These are phyloP conservation scores for Euryodendron excelsum DNA, from an alignment of 148 eudicot genomes.

Conservation along the genomic window DNA sequence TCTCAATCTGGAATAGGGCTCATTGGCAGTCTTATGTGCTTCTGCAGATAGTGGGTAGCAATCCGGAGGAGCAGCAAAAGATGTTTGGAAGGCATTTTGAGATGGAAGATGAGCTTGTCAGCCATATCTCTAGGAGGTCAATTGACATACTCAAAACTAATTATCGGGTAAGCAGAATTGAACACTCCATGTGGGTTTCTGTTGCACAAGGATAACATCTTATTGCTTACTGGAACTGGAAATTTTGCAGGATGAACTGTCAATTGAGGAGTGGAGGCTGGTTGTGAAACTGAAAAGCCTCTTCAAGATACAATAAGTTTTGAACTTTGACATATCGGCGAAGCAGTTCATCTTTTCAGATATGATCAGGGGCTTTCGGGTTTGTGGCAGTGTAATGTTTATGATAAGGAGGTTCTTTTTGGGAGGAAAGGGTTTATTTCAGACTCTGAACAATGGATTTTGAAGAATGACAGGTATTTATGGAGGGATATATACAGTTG, in stretches of 20 bases:
- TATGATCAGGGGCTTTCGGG: neutral
- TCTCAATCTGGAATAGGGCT: neutral
- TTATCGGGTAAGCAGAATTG: constrained; percentile 49
- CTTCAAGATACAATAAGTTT: constrained; percentile 56
- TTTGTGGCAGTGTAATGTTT: neutral
- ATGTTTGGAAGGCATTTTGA: constrained; percentile 90
- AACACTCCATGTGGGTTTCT: neutral
- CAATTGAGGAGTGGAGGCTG: constrained; percentile 55
- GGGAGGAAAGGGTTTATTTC: neutral
- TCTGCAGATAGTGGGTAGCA: constrained; percentile 64
- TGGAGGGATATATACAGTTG: neutral
- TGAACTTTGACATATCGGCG: neutral
- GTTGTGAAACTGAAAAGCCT: constrained; percentile 63
- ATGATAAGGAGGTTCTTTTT: neutral
- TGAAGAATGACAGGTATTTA: neutral
- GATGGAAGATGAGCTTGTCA: constrained; percentile 87
- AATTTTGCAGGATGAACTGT: constrained; percentile 54
- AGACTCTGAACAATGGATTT: neutral
- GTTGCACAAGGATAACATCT: neutral
- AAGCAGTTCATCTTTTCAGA: constrained; percentile 12
- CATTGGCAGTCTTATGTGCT: neutral
- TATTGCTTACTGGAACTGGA: neutral
- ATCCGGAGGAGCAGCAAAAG: constrained; percentile 83
- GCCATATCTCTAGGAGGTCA: constrained; percentile 75
- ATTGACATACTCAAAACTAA: constrained; percentile 76